Evolutionary conservation across 2,329 filamentous ascomycete species (phyloP), one percentile per base, ranked within the genome.

Genomic region (Stagonosporopsis chrysanthemi): DNA sequence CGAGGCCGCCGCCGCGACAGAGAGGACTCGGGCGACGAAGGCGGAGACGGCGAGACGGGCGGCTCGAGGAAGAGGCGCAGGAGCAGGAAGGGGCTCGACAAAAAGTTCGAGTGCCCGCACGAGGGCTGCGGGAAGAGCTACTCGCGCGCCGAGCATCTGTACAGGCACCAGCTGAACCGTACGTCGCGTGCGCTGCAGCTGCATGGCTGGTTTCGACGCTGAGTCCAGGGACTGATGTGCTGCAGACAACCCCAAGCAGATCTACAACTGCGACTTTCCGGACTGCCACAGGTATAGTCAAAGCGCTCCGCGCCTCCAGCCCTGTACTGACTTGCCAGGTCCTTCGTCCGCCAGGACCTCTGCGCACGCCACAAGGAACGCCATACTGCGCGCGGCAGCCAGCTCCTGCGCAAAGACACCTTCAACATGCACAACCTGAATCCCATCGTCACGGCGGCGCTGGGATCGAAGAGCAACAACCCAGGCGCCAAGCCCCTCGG

Each of bases 161-260:
- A 97, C 79, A 88, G 95, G 42, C 94, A 98, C 78, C 93, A 98
- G 79, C 80, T 98, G 66, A 99, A 99, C 75, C 95, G 90, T 92
- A 82, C 76, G 87, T 81, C n/a, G n/a, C n/a, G n/a, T n/a, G n/a
- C n/a, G n/a, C n/a, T n/a, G n/a, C n/a, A n/a, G n/a, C 22, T 45
- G 8, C 33, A 14, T 4, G 2, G 35, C 31, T 33, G n/a, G 38
- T 7, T 9, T 14, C 15, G 26, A 19, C 2, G 4, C 12, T 12
- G 26, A 5, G 26, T 3, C 12, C 9, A 5, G 28, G 36, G 1
- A 33, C 65, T 71, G 52, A 71, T 55, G 6, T 50, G 36, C 26
- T 48, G 47, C 63, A 92, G 90, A 98, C 78, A 90, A 91, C 55
- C 94, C 94, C 17, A 97, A 97, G 78, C 91, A 96, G 73, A 96